Evolutionary conservation across 1,284 basidiomycete genomes (phyloP), one percentile per base, ranked within the genome.

Genomic region (Xerocomus alliaceus): DNA sequence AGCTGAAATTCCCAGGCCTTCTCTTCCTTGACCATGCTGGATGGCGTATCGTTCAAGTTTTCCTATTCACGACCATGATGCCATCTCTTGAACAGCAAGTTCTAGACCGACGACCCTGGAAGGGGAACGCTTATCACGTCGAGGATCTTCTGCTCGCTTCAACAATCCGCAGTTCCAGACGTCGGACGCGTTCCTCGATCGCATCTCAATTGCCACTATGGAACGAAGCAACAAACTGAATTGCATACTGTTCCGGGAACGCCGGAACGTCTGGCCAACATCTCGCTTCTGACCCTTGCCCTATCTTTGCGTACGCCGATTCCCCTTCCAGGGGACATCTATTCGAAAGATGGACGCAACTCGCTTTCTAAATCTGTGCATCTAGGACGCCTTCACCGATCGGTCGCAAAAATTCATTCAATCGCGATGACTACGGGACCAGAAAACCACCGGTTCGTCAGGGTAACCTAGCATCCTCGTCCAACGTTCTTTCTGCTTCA

Each of bases 391-490:
- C 18, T 22, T 13, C 31, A 32, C 20, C 28, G 46, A 56, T 67
- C 54, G 32, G 32, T 44, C 29, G 41, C 54, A 31, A 35, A n/a
- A 42, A 53, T 42, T 34, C 17, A 17, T 60, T 54, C 54, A 39
- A 63, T 65, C 50, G 50, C 64, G 64, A 71, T 58, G 31, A 18
- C 35, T 61, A 61, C 68, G 68, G 58, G 59, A 53, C 61, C 52
- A 50, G 24, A 39, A 41, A 49, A 29, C 12, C 51, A 41, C 28
- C 41, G 24, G n/a, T 15, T 26, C 7, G 37, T 34, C 44, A 28
- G 31, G 35, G 28, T 39, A 22, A 26, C 50, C 10, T 45, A 52
- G 22, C 53, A 7, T 50, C 42, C 50, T 63, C 58, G 6, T 24
- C n/a, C n/a, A n/a, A n/a, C n/a, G n/a, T n/a, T n/a, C n/a, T n/a